These are phyloP conservation scores for Tubosaeta sp. DNA, from an alignment of 768 basidiomycete genomes.

Conservation along the genomic window DNA sequence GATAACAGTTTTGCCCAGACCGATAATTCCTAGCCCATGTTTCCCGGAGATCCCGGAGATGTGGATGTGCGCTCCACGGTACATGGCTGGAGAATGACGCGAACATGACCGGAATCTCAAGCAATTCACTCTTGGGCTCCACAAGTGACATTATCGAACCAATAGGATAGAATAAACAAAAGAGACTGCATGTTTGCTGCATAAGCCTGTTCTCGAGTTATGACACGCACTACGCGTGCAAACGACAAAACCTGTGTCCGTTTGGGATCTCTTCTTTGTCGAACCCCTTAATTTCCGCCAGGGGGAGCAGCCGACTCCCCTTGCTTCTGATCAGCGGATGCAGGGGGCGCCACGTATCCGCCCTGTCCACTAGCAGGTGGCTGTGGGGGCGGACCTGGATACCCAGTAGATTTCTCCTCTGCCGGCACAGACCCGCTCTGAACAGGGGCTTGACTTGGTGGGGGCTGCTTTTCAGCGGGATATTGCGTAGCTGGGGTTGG, in stretches of 20 bases:
- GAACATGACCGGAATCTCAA: not conserved
- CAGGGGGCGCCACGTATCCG: not conserved
- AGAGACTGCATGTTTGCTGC: not conserved
- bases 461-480: not conserved
- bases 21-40: conserved; percentile 65
- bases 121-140: not conserved
- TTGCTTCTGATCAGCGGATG: not conserved
- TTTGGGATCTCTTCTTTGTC: not conserved
- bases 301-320: not conserved
- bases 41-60: conserved; percentile 81
- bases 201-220: not conserved
- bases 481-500: not conserved
- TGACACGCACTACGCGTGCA: not conserved
- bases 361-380: not conserved
- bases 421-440: not conserved
- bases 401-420: not conserved
- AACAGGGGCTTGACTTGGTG: not conserved
- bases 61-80: conserved; percentile 75
- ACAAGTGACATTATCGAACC: not conserved
- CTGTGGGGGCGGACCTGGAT: not conserved
- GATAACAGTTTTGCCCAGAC: not conserved
- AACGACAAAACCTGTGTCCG: not conserved
- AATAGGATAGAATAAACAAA: not conserved
- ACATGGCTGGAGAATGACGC: conserved; percentile 71
- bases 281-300: not conserved